Percentiles rank a stretch among this genome's conserved stretches.
Conservation (phyloP, 2,329 filamentous ascomycete species). For the Aphanocladium album region DNA sequence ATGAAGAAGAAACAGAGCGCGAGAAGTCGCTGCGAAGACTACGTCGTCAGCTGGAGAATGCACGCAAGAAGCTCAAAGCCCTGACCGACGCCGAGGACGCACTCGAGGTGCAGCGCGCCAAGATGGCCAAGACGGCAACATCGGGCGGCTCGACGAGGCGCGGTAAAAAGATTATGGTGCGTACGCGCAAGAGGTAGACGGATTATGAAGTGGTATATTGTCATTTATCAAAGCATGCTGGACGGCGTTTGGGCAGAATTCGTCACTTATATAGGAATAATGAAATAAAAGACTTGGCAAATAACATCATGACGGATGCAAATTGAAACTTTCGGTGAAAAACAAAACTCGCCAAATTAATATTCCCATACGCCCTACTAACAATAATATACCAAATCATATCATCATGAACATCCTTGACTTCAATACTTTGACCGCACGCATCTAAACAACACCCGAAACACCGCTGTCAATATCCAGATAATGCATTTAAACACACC, state of each 20-base stretch:
- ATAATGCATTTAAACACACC: constrained; percentile 53
- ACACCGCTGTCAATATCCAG: constrained; percentile 51
- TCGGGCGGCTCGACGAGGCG: constrained; percentile 54
- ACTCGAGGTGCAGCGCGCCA: constrained; percentile 54
- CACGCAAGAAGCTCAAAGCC: constrained; percentile 49
- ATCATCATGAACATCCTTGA: neutral
- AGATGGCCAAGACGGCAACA: constrained; percentile 62
- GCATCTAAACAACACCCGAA: constrained; percentile 49
- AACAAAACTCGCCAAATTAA: neutral
- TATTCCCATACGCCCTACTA: neutral
- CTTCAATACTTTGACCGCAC: constrained; percentile 38
- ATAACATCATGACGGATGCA: neutral
- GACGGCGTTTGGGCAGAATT: neutral
- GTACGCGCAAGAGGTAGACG: constrained; percentile 54
- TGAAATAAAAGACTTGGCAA: neutral
- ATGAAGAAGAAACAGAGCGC: constrained; percentile 33
- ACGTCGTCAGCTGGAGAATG: constrained; percentile 42
- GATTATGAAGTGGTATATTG: neutral
- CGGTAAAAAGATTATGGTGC: constrained; percentile 58
- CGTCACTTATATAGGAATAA: neutral
- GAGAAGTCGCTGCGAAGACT: constrained; percentile 41
- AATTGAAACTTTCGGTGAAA: neutral
- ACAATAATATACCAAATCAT: neutral
- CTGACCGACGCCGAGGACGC: constrained; percentile 52
- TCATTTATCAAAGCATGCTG: neutral